These are phyloP conservation scores for Cladosporium sphaerospermum DNA, from an alignment of 2,329 filamentous ascomycete species.

Conservation along the genomic window DNA sequence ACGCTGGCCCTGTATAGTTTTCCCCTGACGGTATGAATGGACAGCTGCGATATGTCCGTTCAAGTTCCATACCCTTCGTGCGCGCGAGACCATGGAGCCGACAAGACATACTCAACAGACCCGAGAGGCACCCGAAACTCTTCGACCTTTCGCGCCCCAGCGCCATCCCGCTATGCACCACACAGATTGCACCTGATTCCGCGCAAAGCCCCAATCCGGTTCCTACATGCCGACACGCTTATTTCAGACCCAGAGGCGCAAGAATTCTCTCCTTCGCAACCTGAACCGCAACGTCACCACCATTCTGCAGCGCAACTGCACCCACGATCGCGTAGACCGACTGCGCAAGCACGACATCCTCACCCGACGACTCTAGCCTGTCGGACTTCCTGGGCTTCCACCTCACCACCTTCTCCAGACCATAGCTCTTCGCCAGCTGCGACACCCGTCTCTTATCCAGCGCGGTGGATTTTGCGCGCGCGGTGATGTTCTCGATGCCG, in stretches of 20 bases:
- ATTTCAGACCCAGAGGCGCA: conserved; percentile 34
- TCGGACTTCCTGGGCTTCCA: conserved; percentile 79
- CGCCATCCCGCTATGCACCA: no score
- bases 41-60: not conserved
- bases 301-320: conserved; percentile 81
- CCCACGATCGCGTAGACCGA: conserved; percentile 81
- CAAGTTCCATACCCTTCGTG: no score
- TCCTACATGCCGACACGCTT: not conserved
- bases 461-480: conserved; percentile 53
- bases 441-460: conserved; percentile 61
- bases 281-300: conserved; percentile 68
- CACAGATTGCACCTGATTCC: no score
- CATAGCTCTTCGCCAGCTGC: conserved; percentile 61
- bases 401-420: conserved; percentile 68
- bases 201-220: no score
- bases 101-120: no score
- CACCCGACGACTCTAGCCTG: conserved; percentile 66
- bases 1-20: not conserved
- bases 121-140: not conserved
- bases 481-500: conserved; percentile 66
- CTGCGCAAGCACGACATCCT: conserved; percentile 67
- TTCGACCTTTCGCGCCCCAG: not conserved
- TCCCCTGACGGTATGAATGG: not conserved
- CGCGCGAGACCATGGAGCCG: no score
- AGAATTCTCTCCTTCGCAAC: conserved; percentile 73